Evolutionary conservation across 1,139 yeast species (phyloP), one percentile per base, ranked within the genome.

Genomic region (Debaryomyces sp.): DNA sequence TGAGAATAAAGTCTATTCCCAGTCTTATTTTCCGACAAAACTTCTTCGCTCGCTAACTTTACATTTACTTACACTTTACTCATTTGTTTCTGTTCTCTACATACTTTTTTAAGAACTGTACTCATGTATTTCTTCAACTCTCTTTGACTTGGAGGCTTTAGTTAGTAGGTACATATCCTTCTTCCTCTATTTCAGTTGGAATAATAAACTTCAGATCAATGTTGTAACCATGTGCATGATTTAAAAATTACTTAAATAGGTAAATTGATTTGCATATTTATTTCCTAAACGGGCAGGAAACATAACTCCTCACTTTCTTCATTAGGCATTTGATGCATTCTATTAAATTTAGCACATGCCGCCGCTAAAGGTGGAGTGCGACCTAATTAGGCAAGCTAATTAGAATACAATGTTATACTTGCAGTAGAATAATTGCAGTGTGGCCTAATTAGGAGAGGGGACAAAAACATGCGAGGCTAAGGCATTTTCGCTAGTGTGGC

Each of bases 231-330:
- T 15, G 15, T 26, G 24, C 27, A 32, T 39, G 10, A 21, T 41
- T 23, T 34, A 30, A 44, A n/a, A 30, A 43, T 53, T 61, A 36
- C 67, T 64, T 55, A 50, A 53, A 45, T 35, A 52, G 67, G 68
- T 46, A 59, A 54, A 56, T 57, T 55, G 54, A 47, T 36, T 18
- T 55, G 60, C 62, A 54, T 54, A 44, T 52, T 34, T 50, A n/a
- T n/a, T 52, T 44, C 62, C 66, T 58, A 46, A 43, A 43, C 54
- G 54, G 66, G 64, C 46, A 37, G 43, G 45, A 43, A 39, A 41
- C 44, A 43, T 43, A 50, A 50, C 64, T 60, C 67, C 66, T 37
- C 67, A 54, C 15, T 58, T 61, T 57, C 69, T 64, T 50, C 47
- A 44, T 56, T 56, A 55, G 67, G 63, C 53, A 54, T 15, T 9